These are phyloP conservation scores for Xylariaceae sp. DNA, from an alignment of 2,329 filamentous ascomycete species.

Conservation along the genomic window DNA sequence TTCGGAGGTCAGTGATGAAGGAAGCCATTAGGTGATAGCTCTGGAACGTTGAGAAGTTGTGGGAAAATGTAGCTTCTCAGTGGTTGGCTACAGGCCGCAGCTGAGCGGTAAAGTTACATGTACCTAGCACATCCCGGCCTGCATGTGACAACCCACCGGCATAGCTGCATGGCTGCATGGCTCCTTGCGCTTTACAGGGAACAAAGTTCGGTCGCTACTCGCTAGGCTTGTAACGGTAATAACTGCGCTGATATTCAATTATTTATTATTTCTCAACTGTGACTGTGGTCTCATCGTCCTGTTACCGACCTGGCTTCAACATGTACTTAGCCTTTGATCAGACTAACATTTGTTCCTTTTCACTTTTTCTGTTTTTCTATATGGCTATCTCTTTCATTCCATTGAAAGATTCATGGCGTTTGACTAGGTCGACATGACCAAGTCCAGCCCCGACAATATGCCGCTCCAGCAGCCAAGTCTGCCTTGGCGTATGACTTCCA, in stretches of 20 bases:
- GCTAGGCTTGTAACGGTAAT: too few relatives aligned
- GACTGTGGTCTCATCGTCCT: background rate
- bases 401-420: slow-evolving; percentile 16
- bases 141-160: too few relatives aligned
- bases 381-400: slow-evolving; percentile 1
- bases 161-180: background rate
- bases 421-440: slow-evolving; percentile 23
- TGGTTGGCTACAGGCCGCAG: background rate
- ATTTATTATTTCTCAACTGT: slow-evolving; percentile 6
- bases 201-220: too few relatives aligned
- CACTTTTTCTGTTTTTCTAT: slow-evolving; percentile 15
- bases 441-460: slow-evolving; percentile 17
- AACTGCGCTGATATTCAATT: background rate
- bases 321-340: slow-evolving; percentile 5
- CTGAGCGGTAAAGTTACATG: background rate
- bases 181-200: slow-evolving; percentile 17
- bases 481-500: slow-evolving; percentile 74
- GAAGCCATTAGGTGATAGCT: too few relatives aligned
- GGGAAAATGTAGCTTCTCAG: background rate
- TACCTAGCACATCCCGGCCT: background rate
- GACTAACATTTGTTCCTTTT: background rate
- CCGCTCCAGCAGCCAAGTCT: slow-evolving; percentile 55
- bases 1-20: background rate
- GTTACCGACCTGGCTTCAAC: background rate
- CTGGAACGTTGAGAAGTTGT: too few relatives aligned